A percentile compares a stretch with the other conserved stretches of the same genome.
Conservation (phyloP, 176 grass and related monocot genomes). For the Lolium multiflorum region DNA sequence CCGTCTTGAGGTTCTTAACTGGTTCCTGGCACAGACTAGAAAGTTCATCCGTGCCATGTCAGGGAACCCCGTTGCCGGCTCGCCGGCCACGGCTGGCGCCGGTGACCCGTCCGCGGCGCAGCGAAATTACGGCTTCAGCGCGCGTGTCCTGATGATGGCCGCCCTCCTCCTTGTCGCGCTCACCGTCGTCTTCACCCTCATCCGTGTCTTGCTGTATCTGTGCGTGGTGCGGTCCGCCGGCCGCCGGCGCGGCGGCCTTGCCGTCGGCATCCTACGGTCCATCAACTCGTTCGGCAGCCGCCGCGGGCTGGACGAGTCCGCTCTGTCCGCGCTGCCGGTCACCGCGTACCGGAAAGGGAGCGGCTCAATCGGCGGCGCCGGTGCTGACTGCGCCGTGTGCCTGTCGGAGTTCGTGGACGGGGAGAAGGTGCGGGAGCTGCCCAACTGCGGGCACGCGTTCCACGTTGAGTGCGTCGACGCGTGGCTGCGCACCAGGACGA, state of each 20-base stretch:
- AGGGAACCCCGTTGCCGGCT: not conserved
- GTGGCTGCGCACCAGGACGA: slow-evolving; percentile 61
- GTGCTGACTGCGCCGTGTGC: slow-evolving; percentile 62
- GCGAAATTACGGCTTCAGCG: slow-evolving; percentile 23
- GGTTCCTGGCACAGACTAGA: not conserved
- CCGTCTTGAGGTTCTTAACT: not conserved
- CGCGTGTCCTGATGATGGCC: slow-evolving; percentile 42
- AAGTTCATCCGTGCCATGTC: slow-evolving; percentile 39
- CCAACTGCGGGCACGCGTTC: slow-evolving; percentile 64
- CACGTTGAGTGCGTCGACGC: slow-evolving; percentile 75
- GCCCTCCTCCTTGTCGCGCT: slow-evolving; percentile 42
- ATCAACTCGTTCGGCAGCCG: slow-evolving; percentile 31
- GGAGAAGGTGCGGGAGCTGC: slow-evolving; percentile 61
- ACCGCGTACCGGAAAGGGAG: slow-evolving; percentile 30
- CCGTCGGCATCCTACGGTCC: slow-evolving; percentile 34
- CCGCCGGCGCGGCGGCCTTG: not conserved
- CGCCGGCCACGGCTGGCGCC: not conserved
- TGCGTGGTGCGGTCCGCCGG: slow-evolving; percentile 1
- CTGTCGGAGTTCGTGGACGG: slow-evolving; percentile 64
- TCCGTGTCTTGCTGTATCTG: slow-evolving; percentile 40
- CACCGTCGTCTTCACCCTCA: slow-evolving; percentile 42
- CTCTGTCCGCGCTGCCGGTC: slow-evolving; percentile 55
- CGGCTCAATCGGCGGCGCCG: not conserved
- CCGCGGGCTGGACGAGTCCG: slow-evolving; percentile 42
- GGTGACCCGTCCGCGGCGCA: no score